Conservation (phyloP, 768 basidiomycete species). For the Leccinellum luteum region DNA sequence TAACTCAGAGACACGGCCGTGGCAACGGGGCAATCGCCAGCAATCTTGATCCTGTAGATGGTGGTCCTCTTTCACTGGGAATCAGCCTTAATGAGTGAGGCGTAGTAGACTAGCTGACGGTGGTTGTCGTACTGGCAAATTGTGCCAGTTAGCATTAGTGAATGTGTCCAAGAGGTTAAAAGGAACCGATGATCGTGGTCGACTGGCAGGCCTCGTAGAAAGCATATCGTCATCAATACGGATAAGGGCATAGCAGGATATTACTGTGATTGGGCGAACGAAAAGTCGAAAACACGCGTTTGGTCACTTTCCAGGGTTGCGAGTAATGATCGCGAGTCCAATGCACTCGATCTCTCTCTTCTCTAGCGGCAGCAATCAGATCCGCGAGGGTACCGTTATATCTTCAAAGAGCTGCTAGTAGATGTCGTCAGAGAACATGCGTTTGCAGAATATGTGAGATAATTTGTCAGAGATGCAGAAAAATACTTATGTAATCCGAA, state of each 20-base stretch:
- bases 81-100: not conserved
- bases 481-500: no score
- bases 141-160: not conserved
- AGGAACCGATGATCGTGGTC: not conserved
- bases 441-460: no score
- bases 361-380: no score
- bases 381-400: no score
- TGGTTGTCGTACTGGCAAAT: not conserved
- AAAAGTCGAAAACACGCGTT: constrained; percentile 9
- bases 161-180: not conserved
- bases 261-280: not conserved
- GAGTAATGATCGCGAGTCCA: no score
- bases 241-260: not conserved
- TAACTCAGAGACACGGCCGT: not conserved
- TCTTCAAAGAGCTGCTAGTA: no score
- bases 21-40: not conserved
- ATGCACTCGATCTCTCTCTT: no score
- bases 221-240: constrained; percentile 6
- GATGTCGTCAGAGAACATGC: no score
- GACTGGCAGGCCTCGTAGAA: not conserved
- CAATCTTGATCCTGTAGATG: not conserved
- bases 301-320: no score
- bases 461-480: no score
- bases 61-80: not conserved
- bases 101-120: not conserved